Evolutionary conservation across 2,329 filamentous ascomycete species (phyloP).

Genomic region (Sporothrix variecibatus): DNA sequence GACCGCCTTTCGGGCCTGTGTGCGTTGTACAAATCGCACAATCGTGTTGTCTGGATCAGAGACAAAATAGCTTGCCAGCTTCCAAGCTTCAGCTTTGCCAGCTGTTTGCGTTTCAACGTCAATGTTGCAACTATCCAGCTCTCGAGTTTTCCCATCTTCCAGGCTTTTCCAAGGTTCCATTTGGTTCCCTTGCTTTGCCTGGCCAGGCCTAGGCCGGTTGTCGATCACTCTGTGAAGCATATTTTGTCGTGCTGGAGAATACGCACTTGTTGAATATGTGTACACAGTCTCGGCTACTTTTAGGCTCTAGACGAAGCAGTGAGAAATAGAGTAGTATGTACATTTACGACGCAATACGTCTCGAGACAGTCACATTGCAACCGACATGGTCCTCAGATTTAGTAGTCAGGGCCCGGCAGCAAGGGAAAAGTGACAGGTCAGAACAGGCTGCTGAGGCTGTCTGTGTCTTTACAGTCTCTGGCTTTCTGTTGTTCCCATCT

Average conservation of each 20-base stretch:
- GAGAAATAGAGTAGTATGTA: neutral
- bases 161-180: neutral
- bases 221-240: neutral
- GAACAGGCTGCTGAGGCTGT: neutral
- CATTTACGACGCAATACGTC: neutral
- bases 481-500: neutral
- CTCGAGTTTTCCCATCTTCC: neutral
- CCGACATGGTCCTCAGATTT: slow-evolving; percentile 1
- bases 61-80: neutral
- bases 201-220: neutral
- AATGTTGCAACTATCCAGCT: neutral
- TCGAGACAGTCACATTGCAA: slow-evolving; percentile 4
- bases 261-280: slow-evolving; percentile 4
- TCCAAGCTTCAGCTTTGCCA: neutral
- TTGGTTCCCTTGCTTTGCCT: neutral
- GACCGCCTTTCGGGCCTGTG: neutral
- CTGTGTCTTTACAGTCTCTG: neutral
- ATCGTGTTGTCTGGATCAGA: neutral
- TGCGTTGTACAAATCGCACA: neutral
- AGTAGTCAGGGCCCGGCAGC: slow-evolving; percentile 5
- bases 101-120: neutral
- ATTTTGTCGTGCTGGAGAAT: slow-evolving; percentile 15
- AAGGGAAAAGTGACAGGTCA: slow-evolving; percentile 23
- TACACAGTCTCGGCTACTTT: neutral
- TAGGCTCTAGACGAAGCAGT: neutral